Percentiles rank a stretch among this genome's conserved stretches.
Conservation (phyloP, 106 monocot genomes). For the Amphibolis antarctica region DNA sequence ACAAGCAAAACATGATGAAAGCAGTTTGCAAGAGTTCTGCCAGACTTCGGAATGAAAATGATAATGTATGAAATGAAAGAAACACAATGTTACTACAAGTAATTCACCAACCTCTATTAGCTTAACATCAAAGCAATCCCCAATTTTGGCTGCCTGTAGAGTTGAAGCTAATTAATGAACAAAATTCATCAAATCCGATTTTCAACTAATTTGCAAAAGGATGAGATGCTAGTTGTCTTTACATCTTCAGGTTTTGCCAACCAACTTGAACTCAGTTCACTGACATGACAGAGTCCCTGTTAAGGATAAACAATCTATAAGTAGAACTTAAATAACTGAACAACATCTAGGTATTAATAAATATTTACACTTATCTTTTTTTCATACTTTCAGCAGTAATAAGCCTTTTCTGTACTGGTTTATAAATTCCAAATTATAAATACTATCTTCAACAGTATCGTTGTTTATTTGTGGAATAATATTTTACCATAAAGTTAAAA, state of each 20-base stretch:
- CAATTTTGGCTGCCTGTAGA: constrained; percentile 69
- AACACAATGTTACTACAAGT: constrained; percentile 5
- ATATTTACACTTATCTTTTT: not conserved
- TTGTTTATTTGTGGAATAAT: too few species aligned
- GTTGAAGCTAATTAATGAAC: constrained; percentile 1
- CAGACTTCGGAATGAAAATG: not conserved
- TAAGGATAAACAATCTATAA: not conserved
- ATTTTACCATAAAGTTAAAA: not conserved
- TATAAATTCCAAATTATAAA: not conserved
- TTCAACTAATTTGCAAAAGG: not conserved
- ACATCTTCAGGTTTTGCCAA: constrained; percentile 92
- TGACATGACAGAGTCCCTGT: constrained; percentile 96
- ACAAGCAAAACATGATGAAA: not conserved
- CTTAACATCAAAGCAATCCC: constrained; percentile 84
- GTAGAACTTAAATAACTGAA: not conserved
- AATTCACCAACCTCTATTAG: constrained; percentile 67
- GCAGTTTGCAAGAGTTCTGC: too few species aligned
- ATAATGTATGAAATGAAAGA: constrained; percentile 1
- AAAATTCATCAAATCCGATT: too few species aligned
- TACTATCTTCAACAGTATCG: not conserved
- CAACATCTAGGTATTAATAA: not conserved
- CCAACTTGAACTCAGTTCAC: constrained; percentile 87
- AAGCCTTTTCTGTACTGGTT: not conserved
- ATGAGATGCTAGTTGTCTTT: constrained; percentile 6
- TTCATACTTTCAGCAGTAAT: not conserved